A percentile compares a stretch with the other conserved stretches of the same genome.
These are phyloP conservation scores for Pleodorina starrii DNA, from an alignment of 139 green algal genomes.

Conservation along the genomic window DNA sequence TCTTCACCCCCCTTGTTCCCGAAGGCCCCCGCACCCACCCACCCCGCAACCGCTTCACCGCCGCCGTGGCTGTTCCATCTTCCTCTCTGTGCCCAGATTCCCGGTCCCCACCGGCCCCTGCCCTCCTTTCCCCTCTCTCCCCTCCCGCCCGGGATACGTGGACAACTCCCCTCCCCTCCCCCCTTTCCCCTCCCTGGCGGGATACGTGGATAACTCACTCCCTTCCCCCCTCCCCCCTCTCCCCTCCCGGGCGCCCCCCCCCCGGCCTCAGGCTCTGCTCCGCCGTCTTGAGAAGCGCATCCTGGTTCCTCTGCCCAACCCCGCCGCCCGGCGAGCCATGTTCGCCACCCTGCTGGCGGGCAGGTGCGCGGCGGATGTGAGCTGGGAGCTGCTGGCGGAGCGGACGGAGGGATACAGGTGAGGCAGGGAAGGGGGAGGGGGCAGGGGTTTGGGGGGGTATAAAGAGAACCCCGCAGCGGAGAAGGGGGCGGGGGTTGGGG, in stretches of 20 bases:
- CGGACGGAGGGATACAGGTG: constrained; percentile 65
- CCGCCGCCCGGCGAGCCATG: constrained; percentile 57
- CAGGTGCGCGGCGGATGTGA: constrained; percentile 51
- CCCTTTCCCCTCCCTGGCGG: neutral
- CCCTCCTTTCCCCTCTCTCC: too few species aligned
- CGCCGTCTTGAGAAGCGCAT: constrained; percentile 75
- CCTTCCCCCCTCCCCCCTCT: neutral
- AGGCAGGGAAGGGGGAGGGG: neutral
- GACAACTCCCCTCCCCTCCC: neutral
- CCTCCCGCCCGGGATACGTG: neutral
- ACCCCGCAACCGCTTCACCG: too few species aligned
- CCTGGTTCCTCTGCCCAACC: constrained; percentile 66
- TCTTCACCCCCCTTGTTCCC: too few species aligned
- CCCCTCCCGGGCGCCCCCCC: neutral
- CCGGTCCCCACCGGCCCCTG: too few species aligned
- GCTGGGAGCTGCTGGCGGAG: constrained; percentile 50
- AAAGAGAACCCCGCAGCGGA: too few species aligned
- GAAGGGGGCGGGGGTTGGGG: too few species aligned
- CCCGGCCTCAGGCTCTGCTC: constrained; percentile 55
- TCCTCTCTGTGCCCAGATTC: too few species aligned
- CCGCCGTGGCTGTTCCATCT: too few species aligned
- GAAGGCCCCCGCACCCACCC: too few species aligned
- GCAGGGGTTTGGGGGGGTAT: neutral
- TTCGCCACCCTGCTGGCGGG: constrained; percentile 59
- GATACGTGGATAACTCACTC: neutral